These are phyloP conservation scores for Rhododendron griersonianum DNA, from an alignment of 148 eudicot species.

Conservation along the genomic window DNA sequence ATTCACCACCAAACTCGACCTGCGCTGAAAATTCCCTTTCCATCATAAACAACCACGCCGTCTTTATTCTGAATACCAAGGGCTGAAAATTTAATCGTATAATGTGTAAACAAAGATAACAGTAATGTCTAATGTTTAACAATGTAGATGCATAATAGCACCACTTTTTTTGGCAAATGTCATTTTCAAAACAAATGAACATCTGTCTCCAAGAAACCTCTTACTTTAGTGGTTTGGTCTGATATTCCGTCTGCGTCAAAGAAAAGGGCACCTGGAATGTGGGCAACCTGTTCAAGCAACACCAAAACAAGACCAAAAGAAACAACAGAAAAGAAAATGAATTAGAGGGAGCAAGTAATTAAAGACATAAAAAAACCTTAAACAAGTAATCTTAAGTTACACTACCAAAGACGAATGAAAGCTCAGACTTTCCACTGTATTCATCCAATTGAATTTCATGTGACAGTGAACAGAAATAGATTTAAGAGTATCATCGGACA, in stretches of 20 bases:
- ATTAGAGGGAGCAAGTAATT: background rate
- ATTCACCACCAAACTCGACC: slow-evolving; percentile 99
- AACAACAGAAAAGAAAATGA: background rate
- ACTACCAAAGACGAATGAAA: slow-evolving; percentile 20
- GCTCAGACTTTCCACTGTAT: background rate
- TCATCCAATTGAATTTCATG: background rate
- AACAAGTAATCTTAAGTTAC: background rate
- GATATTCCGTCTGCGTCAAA: slow-evolving; percentile 88
- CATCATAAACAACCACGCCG: slow-evolving; percentile 90
- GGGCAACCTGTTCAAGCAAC: slow-evolving; percentile 65
- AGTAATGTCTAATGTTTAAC: background rate
- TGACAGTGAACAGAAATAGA: background rate
- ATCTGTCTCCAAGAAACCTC: slow-evolving; percentile 21
- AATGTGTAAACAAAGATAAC: background rate
- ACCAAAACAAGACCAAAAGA: background rate
- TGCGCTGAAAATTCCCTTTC: slow-evolving; percentile 93
- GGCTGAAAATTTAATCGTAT: background rate
- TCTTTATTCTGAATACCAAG: background rate
- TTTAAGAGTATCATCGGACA: background rate
- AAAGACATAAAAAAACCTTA: background rate
- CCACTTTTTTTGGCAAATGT: background rate
- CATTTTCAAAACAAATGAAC: background rate
- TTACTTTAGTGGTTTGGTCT: slow-evolving; percentile 75
- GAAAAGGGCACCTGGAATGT: slow-evolving; percentile 95
- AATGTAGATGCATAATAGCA: background rate